Evolutionary conservation across 108 stramenopile genomes (phyloP), one percentile per base, ranked within the genome.

Genomic region (Nannochloropsis gaditana): DNA sequence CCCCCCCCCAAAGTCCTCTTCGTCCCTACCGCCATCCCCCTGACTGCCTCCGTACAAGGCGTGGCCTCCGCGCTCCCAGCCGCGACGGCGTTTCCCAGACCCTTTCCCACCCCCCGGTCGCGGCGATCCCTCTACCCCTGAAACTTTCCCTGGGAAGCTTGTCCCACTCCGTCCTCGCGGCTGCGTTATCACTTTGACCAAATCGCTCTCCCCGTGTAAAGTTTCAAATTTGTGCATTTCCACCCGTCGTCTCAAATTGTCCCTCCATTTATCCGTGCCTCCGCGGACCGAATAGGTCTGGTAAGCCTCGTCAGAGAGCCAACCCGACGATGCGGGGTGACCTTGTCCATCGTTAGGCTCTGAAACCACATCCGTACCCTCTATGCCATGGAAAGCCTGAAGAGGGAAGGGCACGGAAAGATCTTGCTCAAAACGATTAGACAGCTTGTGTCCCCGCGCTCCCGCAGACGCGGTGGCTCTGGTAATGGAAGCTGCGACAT

Each of bases 261-360:
- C 59, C 59, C 59, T 15, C 59, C 59, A 73, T 6, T 73, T 73
- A 6, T 73, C 59, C 59, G 59, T 73, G 59, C 59, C 59, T n/a
- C 59, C 59, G 3, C 59, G 59, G 5, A 73, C 59, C 59, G 59
- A 73, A 73, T 73, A 73, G 19, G 59, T 73, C 59, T 73, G 59
- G 59, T 73, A 73, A n/a, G 59, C 59, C 59, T 73, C 59, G n/a
- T 73, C 59, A 15, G 59, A n/a, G n/a, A 73, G 59, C 59, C 59
- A 73, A 73, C 59, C n/a, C 19, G 59, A 73, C 59, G 59, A 6
- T 73, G 59, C n/a, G 4, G 2, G 59, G n/a, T 15, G 15, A 15
- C 5, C n/a, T 15, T 15, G 15, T 15, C 59, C 59, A n/a, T 73
- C n/a, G 1, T n/a, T 6, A n/a, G 59, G n/a, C 19, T 15, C 59